Percentiles rank a stretch among this genome's conserved stretches.
phyloP scores from a whole-genome alignment of 192 early-diverging fungal genomes.

The Backusella tarrabulga region DNA sequence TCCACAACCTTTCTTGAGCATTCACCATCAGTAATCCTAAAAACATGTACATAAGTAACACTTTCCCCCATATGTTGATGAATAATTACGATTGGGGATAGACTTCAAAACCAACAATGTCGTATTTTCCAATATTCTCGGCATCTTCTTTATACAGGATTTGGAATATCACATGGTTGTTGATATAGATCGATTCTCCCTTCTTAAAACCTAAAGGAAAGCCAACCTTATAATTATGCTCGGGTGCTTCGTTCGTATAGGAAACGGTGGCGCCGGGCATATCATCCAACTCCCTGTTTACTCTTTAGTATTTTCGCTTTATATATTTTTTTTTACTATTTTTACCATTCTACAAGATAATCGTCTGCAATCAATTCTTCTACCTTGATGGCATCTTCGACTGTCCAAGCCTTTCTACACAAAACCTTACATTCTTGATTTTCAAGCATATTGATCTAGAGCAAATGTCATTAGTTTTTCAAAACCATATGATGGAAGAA shows the following conservation, averaged over 20 bases:
- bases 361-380: slow-evolving; percentile 29
- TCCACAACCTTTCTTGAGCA: slow-evolving; percentile 30
- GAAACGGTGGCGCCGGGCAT: slow-evolving; percentile 33
- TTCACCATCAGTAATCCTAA: slow-evolving; percentile 12
- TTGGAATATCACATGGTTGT: slow-evolving; percentile 66
- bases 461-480: no score
- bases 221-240: slow-evolving; percentile 23
- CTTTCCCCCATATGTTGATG: no score
- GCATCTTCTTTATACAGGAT: slow-evolving; percentile 54
- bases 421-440: slow-evolving; percentile 17
- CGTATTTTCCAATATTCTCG: neutral
- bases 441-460: slow-evolving; percentile 17
- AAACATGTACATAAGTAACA: neutral
- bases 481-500: no score
- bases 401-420: slow-evolving; percentile 21
- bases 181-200: slow-evolving; percentile 43
- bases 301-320: neutral
- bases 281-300: slow-evolving; percentile 25
- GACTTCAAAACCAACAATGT: slow-evolving; percentile 72
- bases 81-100: slow-evolving; percentile 58
- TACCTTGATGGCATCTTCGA: slow-evolving; percentile 29
- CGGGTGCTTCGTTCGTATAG: slow-evolving; percentile 33
- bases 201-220: slow-evolving; percentile 29
- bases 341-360: slow-evolving; percentile 38
- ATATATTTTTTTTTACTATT: neutral